phyloP scores from a whole-genome alignment of 352 stramenopile species.

The Phytophthora citricola region DNA sequence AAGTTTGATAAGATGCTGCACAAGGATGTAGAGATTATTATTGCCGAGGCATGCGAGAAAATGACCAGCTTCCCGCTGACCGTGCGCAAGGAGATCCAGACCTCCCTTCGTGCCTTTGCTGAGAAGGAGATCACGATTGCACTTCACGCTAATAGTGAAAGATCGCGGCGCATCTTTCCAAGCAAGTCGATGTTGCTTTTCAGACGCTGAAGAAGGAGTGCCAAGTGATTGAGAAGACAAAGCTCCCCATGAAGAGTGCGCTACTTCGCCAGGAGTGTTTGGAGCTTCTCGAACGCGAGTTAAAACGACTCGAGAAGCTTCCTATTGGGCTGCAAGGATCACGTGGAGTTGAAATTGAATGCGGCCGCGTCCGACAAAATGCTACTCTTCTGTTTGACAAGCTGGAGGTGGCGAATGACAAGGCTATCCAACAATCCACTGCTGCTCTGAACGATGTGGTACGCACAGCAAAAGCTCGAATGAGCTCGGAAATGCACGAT shows the following conservation, averaged over 20 bases:
- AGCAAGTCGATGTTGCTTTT: constrained; percentile 64
- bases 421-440: constrained; percentile 68
- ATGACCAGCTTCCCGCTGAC: constrained; percentile 53
- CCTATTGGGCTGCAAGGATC: constrained; percentile 57
- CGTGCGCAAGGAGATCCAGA: constrained; percentile 74
- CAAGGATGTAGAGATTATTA: constrained; percentile 62
- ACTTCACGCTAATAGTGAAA: constrained; percentile 77
- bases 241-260: constrained; percentile 64
- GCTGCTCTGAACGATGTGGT: constrained; percentile 59
- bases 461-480: constrained; percentile 56
- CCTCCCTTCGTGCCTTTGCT: constrained; percentile 53
- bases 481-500: constrained; percentile 71
- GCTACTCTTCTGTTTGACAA: constrained; percentile 75
- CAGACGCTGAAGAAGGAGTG: constrained; percentile 65
- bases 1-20: constrained; percentile 66
- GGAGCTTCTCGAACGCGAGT: constrained; percentile 50
- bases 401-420: constrained; percentile 76
- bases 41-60: constrained; percentile 58
- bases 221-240: constrained; percentile 58
- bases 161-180: constrained; percentile 54
- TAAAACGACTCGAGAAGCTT: constrained; percentile 58
- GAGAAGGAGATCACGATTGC: constrained; percentile 78
- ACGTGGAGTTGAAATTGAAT: constrained; percentile 58
- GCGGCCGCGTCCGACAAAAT: constrained; percentile 63
- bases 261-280: constrained; percentile 61